Evolutionary conservation across 1,139 yeast genomes (phyloP), one percentile per base, ranked within the genome.

Genomic region (Saccharomyces hybrid): DNA sequence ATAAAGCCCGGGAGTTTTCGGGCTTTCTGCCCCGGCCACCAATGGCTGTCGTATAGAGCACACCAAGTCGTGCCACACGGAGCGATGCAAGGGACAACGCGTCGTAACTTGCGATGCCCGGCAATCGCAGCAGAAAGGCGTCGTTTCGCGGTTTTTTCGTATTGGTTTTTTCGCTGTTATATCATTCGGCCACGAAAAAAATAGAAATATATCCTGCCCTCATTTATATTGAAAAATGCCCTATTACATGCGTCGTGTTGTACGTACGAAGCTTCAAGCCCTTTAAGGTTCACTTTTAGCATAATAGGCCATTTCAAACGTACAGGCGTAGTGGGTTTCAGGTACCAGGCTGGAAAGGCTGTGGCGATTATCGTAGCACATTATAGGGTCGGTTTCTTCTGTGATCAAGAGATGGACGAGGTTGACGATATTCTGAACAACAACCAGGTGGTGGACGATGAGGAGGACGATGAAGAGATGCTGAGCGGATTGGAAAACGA

Each of bases 381-480:
- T 3, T 44, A 25, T 8, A 16, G n/a, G 14, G 13, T 26, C 9
- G 26, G 28, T 44, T 44, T 44, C 32, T 30, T 30, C 13, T 30
- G 32, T 25, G 4, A 8, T 11, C 32, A 30, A 8, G 25, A 9
- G 13, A 64, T 67, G 69, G 69, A 65, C 50, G 69, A 65, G 32
- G 69, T 66, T 2, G 70, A 64, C 48, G 70, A 66, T 34, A 62
- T 66, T 11, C 54, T 66, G 56, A 60, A 61, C 41, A 63, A 64
- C 46, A 59, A 63, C 51, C 58, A 61, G 25, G 68, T 57, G 7
- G 66, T 57, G 8, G 64, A 61, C 23, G 66, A 61, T 26, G 65
- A 64, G n/a, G 64, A 63, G 31, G 69, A 63, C 4, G 69, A 65
- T 13, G 70, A 64, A n/a, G 66, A 61, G 68, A 62, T 38, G 68